Conservation (phyloP, 2,329 filamentous ascomycete genomes). For the Hirsutella minnesotensis region DNA sequence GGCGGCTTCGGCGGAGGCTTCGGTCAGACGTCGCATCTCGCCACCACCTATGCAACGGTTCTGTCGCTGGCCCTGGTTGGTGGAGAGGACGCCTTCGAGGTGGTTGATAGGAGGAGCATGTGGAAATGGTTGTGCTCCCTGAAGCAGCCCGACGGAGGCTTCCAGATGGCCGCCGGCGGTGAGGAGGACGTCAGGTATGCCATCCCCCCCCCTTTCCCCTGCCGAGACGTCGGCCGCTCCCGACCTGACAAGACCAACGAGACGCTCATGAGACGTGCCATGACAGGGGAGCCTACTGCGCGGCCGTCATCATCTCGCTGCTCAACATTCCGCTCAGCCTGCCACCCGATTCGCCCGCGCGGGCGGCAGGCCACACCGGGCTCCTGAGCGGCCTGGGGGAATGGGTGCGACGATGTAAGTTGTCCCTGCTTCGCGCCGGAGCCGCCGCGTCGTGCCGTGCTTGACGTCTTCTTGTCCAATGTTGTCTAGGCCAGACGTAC, state of each 20-base stretch:
- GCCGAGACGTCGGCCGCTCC: background rate
- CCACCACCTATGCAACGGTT: slow-evolving; percentile 75
- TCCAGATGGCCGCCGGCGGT: slow-evolving; percentile 72
- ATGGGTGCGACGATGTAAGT: slow-evolving; percentile 71
- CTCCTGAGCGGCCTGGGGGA: slow-evolving; percentile 65
- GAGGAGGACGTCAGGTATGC: slow-evolving; percentile 82
- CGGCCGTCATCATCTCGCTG: slow-evolving; percentile 71
- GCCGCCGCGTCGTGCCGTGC: background rate
- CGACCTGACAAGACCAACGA: background rate
- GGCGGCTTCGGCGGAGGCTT: slow-evolving; percentile 93
- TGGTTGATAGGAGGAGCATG: slow-evolving; percentile 73
- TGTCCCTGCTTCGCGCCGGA: slow-evolving; percentile 2
- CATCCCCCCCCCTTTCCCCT: background rate
- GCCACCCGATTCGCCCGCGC: slow-evolving; percentile 57
- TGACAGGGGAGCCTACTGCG: slow-evolving; percentile 77
- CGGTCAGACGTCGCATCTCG: slow-evolving; percentile 79
- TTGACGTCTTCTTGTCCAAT: slow-evolving; percentile 3
- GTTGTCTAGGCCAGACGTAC: slow-evolving; percentile 72
- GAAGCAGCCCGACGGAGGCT: slow-evolving; percentile 84
- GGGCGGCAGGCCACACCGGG: slow-evolving; percentile 45
- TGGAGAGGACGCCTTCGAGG: slow-evolving; percentile 57
- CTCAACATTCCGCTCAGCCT: slow-evolving; percentile 74
- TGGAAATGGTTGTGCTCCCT: slow-evolving; percentile 83
- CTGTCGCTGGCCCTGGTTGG: slow-evolving; percentile 71
- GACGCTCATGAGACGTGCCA: background rate